A percentile compares a stretch with the other conserved stretches of the same genome.
Evolutionary conservation across 2,329 filamentous ascomycete species (phyloP).

Genomic region (Aspergillus eucalypticola): DNA sequence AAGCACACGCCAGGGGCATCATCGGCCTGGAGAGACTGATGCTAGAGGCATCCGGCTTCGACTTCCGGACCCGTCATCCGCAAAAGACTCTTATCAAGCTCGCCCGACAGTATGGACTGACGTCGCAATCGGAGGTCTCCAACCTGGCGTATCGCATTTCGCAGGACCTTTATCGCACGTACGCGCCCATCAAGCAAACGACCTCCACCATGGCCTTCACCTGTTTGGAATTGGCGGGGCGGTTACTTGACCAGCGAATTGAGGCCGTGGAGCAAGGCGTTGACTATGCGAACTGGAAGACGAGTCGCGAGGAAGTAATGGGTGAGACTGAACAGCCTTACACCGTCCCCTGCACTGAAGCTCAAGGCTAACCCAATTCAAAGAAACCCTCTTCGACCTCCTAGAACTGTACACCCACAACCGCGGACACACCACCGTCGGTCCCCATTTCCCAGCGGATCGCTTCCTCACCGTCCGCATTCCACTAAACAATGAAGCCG

Average conservation of each 20-base stretch:
- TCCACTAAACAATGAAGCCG: conserved; percentile 77
- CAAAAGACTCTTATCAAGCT: conserved; percentile 84
- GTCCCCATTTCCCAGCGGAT: conserved; percentile 70
- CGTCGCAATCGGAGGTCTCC: conserved; percentile 57
- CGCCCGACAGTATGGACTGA: conserved; percentile 59
- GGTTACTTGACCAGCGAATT: conserved; percentile 61
- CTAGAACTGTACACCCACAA: conserved; percentile 92
- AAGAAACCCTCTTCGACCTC: conserved; percentile 84
- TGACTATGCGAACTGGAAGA: conserved; percentile 54
- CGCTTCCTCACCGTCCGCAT: conserved; percentile 86
- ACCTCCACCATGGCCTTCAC: conserved; percentile 82
- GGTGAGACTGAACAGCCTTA: conserved; percentile 44
- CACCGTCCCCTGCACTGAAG: conserved; percentile 39
- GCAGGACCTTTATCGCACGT: conserved; percentile 89
- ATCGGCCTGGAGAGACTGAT: conserved; percentile 90
- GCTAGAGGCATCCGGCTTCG: conserved; percentile 88
- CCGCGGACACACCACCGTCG: conserved; percentile 71
- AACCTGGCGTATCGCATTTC: conserved; percentile 76
- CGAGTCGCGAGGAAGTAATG: conserved; percentile 50
- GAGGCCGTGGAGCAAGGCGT: conserved; percentile 50
- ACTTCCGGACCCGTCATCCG: conserved; percentile 86
- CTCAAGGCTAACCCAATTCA: conserved; percentile 26
- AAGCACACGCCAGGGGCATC: conserved; percentile 73
- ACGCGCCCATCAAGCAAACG: conserved; percentile 85
- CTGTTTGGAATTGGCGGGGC: conserved; percentile 75